Evolutionary conservation across 2,329 filamentous ascomycete species (phyloP).

Genomic region (Trichoderma arundinaceum): DNA sequence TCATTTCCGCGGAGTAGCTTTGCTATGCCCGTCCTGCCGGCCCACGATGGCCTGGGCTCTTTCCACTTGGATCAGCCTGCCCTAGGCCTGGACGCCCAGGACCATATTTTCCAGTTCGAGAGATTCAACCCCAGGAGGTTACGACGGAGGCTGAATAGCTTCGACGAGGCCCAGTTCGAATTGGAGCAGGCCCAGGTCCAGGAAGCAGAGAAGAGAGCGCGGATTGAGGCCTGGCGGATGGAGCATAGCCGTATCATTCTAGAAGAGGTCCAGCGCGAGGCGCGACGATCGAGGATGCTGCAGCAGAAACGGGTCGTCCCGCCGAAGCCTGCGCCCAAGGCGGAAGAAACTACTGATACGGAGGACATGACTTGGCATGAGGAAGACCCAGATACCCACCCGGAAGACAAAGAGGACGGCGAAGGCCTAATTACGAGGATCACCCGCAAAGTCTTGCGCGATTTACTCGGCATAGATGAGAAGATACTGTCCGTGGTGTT

Average conservation of each 20-base stretch:
- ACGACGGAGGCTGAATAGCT: slow-evolving; percentile 58
- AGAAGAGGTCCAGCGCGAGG: slow-evolving; percentile 89
- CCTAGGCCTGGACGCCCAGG: slow-evolving; percentile 67
- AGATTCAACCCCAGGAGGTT: slow-evolving; percentile 76
- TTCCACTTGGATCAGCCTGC: slow-evolving; percentile 70
- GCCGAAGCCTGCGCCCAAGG: slow-evolving; percentile 37
- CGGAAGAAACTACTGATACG: slow-evolving; percentile 33
- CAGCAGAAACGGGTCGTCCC: slow-evolving; percentile 67
- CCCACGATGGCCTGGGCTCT: slow-evolving; percentile 88
- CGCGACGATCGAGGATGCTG: slow-evolving; percentile 53
- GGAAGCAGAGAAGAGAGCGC: slow-evolving; percentile 75
- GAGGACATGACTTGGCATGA: slow-evolving; percentile 58
- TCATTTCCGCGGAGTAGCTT: slow-evolving; percentile 58
- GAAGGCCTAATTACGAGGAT: slow-evolving; percentile 81
- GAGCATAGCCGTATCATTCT: slow-evolving; percentile 87
- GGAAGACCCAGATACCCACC: slow-evolving; percentile 28
- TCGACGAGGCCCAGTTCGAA: slow-evolving; percentile 58
- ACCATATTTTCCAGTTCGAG: slow-evolving; percentile 89
- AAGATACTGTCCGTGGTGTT: slow-evolving; percentile 83
- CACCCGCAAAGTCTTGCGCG: slow-evolving; percentile 83
- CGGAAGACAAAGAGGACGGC: slow-evolving; percentile 55
- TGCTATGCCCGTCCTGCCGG: slow-evolving; percentile 76
- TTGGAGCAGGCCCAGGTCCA: slow-evolving; percentile 61
- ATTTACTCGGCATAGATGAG: slow-evolving; percentile 91
- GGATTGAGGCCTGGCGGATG: slow-evolving; percentile 90